A percentile compares a stretch with the other conserved stretches of the same genome.
These are phyloP conservation scores for Aurifilum marmelostoma DNA, from an alignment of 2,329 filamentous ascomycete species.

Conservation along the genomic window DNA sequence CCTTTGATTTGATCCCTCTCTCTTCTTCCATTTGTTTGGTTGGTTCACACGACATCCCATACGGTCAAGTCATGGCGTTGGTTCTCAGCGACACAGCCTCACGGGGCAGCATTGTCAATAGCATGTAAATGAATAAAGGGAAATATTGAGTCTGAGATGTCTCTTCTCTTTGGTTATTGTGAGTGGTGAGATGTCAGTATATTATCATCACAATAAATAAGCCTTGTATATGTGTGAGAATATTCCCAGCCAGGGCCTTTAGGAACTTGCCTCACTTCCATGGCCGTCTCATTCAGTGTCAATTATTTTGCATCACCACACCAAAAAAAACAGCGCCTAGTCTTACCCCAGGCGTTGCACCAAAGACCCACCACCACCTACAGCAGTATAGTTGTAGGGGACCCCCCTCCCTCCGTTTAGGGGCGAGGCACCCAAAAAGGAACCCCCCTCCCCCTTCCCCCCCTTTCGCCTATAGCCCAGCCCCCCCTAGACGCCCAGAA, in stretches of 20 bases:
- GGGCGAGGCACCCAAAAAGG: not conserved
- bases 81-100: conserved; percentile 1
- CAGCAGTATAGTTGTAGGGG: not conserved
- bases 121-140: conserved; percentile 16
- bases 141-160: not conserved
- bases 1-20: conserved; percentile 3
- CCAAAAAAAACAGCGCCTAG: not conserved
- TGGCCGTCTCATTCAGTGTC: not conserved
- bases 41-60: conserved; percentile 2
- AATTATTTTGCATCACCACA: not conserved
- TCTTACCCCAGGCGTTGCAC: not conserved
- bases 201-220: no score
- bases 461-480: not conserved
- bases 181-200: not conserved
- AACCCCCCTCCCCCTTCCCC: no score
- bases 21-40: conserved; percentile 10
- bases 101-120: conserved; percentile 24
- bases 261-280: no score
- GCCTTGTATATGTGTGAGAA: no score
- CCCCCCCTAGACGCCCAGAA: conserved; percentile 8
- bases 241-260: no score
- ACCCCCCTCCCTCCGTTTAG: no score
- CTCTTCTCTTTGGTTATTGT: no score
- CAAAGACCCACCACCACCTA: not conserved
- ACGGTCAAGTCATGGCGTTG: conserved; percentile 22